Conservation (phyloP, 805 yeast species). For the Ogataea henricii region DNA sequence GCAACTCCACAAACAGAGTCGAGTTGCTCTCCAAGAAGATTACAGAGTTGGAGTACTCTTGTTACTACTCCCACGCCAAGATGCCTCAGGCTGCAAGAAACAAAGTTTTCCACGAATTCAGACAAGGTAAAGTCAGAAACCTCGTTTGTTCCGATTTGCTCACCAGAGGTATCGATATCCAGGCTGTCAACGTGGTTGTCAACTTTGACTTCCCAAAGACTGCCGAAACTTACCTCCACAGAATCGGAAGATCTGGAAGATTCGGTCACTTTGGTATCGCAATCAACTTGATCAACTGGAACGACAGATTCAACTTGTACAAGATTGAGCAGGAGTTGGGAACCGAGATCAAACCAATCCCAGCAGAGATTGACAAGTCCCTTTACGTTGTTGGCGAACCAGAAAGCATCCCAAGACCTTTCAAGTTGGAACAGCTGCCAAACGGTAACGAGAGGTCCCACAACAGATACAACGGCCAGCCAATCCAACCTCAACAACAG, state of each 20-base stretch:
- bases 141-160: slow-evolving; percentile 94
- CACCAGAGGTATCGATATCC: slow-evolving; percentile 98
- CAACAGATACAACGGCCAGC: slow-evolving; percentile 33
- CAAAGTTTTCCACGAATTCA: slow-evolving; percentile 96
- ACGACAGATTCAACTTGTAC: slow-evolving; percentile 89
- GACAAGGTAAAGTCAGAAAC: slow-evolving; percentile 97
- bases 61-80: slow-evolving; percentile 94
- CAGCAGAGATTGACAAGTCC: slow-evolving; percentile 85
- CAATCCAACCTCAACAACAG: slow-evolving; percentile 30
- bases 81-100: slow-evolving; percentile 98
- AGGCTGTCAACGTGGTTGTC: slow-evolving; percentile 96
- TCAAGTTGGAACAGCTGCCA: slow-evolving; percentile 63
- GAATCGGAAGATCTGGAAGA: slow-evolving; percentile 99
- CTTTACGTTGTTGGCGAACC: slow-evolving; percentile 85
- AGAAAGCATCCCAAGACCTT: slow-evolving; percentile 82
- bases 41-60: slow-evolving; percentile 94
- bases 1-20: slow-evolving; percentile 95
- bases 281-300: slow-evolving; percentile 94
- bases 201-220: slow-evolving; percentile 98
- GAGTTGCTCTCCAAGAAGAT: slow-evolving; percentile 94
- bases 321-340: slow-evolving; percentile 97
- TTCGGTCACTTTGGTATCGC: slow-evolving; percentile 98
- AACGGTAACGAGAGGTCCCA: slow-evolving; percentile 31
- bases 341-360: slow-evolving; percentile 96
- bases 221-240: slow-evolving; percentile 95